phyloP scores from a whole-genome alignment of 192 early-diverging fungal genomes.

The Tieghemiomyces parasiticus region DNA sequence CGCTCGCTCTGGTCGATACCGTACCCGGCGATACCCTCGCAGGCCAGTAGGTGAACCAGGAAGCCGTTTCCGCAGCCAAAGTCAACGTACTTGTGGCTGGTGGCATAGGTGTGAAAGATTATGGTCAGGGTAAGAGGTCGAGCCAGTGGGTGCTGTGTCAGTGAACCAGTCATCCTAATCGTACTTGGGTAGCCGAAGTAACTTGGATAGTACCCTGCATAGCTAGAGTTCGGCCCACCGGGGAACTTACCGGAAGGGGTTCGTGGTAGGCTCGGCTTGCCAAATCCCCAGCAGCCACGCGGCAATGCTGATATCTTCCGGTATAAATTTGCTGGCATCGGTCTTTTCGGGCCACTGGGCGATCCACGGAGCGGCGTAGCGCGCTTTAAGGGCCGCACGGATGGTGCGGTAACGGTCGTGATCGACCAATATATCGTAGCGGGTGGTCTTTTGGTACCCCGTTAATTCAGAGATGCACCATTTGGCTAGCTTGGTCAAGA shows the following conservation, averaged over 20 bases:
- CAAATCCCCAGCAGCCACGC: conserved; percentile 67
- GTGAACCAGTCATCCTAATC: not conserved
- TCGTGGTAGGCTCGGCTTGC: conserved; percentile 26
- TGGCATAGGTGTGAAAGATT: conserved; percentile 9
- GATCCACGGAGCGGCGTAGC: conserved; percentile 48
- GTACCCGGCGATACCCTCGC: conserved; percentile 52
- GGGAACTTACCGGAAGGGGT: conserved; percentile 3
- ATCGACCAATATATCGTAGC: conserved; percentile 51
- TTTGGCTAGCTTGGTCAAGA: conserved; percentile 55
- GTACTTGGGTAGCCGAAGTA: not conserved
- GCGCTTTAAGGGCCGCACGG: conserved; percentile 50
- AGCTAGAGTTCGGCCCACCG: not conserved
- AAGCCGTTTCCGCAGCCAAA: conserved; percentile 80
- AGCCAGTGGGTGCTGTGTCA: not conserved
- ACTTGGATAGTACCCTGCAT: not conserved
- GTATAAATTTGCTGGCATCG: conserved; percentile 70
- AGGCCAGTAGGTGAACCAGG: conserved; percentile 50
- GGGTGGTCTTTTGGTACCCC: conserved; percentile 55
- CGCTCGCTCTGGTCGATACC: conserved; percentile 61
- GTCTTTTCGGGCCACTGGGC: conserved; percentile 68
- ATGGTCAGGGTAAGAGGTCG: not conserved
- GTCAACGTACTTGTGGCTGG: conserved; percentile 52
- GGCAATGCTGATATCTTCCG: conserved; percentile 78
- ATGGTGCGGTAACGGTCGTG: conserved; percentile 49
- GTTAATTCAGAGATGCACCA: conserved; percentile 53